Evolutionary conservation across 1,284 basidiomycete species (phyloP).

Genomic region (Cutaneotrichosporon spelunceum): DNA sequence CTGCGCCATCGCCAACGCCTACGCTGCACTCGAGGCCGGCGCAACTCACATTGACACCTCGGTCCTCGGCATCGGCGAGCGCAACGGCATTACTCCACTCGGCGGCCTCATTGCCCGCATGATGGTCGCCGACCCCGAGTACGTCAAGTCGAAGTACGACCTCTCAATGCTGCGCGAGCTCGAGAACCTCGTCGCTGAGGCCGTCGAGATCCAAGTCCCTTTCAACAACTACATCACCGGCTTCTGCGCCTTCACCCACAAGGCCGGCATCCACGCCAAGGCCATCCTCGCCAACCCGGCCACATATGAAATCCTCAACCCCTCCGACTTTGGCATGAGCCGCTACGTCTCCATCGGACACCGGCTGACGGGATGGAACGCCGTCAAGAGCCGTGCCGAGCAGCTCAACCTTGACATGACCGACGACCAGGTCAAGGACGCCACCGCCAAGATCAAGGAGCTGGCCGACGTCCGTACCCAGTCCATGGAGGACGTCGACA

Average conservation of each 20-base stretch:
- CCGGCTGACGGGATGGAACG: conserved; percentile 96
- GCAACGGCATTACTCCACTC: conserved; percentile 97
- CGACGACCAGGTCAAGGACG: conserved; percentile 78
- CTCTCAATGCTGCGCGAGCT: conserved; percentile 95
- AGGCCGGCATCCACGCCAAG: conserved; percentile 99
- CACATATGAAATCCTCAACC: conserved; percentile 82
- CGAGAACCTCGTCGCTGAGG: conserved; percentile 98
- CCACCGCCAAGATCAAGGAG: conserved; percentile 98
- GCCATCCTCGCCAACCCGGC: conserved; percentile 99
- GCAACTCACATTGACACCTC: conserved; percentile 98
- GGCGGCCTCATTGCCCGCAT: conserved; percentile 96
- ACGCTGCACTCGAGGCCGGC: conserved; percentile 96
- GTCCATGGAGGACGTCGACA: conserved; percentile 98
- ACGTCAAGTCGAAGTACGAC: conserved; percentile 99
- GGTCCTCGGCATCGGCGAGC: conserved; percentile 92
- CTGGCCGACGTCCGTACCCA: conserved; percentile 97
- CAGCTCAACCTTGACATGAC: conserved; percentile 72
- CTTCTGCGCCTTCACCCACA: conserved; percentile 99
- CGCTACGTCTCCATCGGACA: conserved; percentile 98
- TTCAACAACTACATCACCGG: conserved; percentile 73
- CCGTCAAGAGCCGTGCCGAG: conserved; percentile 98
- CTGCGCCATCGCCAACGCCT: conserved; percentile 94
- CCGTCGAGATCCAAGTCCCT: conserved; percentile 95
- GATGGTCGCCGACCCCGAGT: conserved; percentile 87
- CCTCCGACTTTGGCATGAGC: conserved; percentile 95